Evolutionary conservation across 495 filamentous ascomycete genomes (phyloP).

Genomic region (Durotheca rogersii): DNA sequence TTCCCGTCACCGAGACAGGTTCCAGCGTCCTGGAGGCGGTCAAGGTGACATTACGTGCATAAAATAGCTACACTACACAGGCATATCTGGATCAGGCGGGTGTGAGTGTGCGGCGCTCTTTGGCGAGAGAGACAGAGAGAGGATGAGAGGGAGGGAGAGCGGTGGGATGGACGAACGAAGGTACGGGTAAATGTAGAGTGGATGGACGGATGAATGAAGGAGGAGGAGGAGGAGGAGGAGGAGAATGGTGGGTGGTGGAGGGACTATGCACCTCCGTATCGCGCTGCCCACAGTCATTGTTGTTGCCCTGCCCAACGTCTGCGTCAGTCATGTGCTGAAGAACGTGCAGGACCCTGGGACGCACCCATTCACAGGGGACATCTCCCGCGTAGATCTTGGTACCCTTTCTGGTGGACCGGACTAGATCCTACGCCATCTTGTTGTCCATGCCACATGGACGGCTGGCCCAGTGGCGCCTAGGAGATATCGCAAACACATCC

Average conservation of each 20-base stretch:
- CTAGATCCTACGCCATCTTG: constrained; percentile 28
- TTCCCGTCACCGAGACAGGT: constrained; percentile 23
- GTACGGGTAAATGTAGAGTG: constrained; percentile 2
- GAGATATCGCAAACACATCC: constrained; percentile 27
- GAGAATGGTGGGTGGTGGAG: not conserved
- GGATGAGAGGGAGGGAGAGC: not conserved
- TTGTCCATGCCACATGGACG: constrained; percentile 30
- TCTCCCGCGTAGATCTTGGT: constrained; percentile 34
- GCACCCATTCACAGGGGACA: constrained; percentile 24
- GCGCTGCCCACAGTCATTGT: constrained; percentile 19
- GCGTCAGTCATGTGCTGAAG: constrained; percentile 34
- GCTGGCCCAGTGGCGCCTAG: constrained; percentile 18
- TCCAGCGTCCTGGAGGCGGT: constrained; percentile 23
- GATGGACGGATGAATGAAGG: not conserved
- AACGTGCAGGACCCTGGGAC: constrained; percentile 30
- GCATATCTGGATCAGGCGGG: not conserved
- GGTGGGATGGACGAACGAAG: constrained; percentile 1
- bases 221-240: constrained; percentile 2
- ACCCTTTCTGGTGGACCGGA: constrained; percentile 20
- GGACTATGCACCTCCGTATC: constrained; percentile 22
- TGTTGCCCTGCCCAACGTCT: constrained; percentile 30
- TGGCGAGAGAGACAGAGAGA: not conserved
- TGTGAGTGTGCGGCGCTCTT: constrained; percentile 1
- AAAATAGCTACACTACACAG: constrained; percentile 8
- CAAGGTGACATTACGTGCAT: constrained; percentile 13